Evolutionary conservation across 2,329 filamentous ascomycete species (phyloP), one percentile per base, ranked within the genome.

Genomic region (Parascedosporium putredinis): DNA sequence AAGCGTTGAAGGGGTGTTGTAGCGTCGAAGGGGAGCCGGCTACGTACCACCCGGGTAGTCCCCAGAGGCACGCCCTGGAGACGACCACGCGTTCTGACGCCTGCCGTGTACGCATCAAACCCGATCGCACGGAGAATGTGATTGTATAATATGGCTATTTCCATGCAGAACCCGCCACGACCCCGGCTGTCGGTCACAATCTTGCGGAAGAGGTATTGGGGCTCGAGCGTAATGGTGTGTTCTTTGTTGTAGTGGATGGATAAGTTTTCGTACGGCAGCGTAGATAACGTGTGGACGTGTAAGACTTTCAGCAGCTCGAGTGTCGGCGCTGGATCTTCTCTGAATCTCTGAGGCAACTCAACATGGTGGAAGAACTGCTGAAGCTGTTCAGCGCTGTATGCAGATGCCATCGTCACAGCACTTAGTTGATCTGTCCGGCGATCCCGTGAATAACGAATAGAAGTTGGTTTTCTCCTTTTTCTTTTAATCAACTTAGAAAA

Each of bases 91-190:
- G 70, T 73, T 50, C 76, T 66, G 0, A 72, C 81, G 2, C 79
- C 80, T 0, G 73, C 71, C 2, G 74, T 70, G 58, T 80, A 82
- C 1, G 77, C 71, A 12, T 63, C 58, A 44, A 75, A 81, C 0
- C 74, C 74, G 9, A 79, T 55, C 1, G 62, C 70, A 12, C 69
- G 63, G 2, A 81, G 63, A 1, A 79, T 57, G 54, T 75, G 67
- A 56, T 74, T 68, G 56, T 79, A 81, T 12, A 82, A 67, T 38
- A 79, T 71, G 40, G 68, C 73, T 16, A 70, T 65, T 57, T 82
- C 78, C 69, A 83, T 77, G 60, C 78, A 83, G 61, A 81, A 83
- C 0, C 79, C 78, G 1, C 79, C 79, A 1, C 68, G 62, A 5
- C 66, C 67, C 2, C 68, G 66, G 2, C 61, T 58, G 40, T 66